Evolutionary conservation across 257 asterid genomes (phyloP), one percentile per base, ranked within the genome.

Genomic region (Haberlea rhodopensis): DNA sequence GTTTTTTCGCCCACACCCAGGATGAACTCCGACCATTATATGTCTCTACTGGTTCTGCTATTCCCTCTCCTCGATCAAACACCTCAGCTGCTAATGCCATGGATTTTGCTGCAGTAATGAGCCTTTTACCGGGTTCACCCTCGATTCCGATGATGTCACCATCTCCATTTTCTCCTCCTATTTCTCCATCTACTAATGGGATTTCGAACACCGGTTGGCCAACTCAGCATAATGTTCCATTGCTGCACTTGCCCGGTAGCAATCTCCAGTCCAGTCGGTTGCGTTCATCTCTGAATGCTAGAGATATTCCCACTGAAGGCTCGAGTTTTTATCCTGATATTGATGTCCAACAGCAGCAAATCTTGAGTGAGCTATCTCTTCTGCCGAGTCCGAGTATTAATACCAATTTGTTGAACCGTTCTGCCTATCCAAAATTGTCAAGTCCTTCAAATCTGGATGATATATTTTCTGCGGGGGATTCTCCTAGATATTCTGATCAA

Each of bases 21-120:
- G 95, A 87, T 26, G 97, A 90, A 54, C 90, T 90, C 43, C 83
- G 97, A 4, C 90, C 96, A 29, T 73, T 90, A 69, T 90, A 82
- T 51, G 80, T 80, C 70, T 87, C 96, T 1, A 90, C 96, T 8
- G 94, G 96, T 18, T 87, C 96, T 2, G 92, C 87, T 22, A 91
- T 85, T 60, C 91, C 86, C 0, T 87, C 96, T 34, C 94, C 91
- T 34, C 89, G 82, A 19, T 75, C 91, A 2, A 78, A 62, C 46
- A 32, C 80, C 52, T 51, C 85, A 8, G 45, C 78, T 61, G 79
- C 81, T 25, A 77, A 76, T 75, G 78, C 84, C 53, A 75, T 81
- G 82, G 91, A 85, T 70, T 85, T 81, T 63, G 84, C 89, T 28
- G 79, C 87, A 25, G 84, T 84, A 1, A 87, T 87, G 87, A 80